A percentile compares a stretch with the other conserved stretches of the same genome.
Conservation (phyloP, 768 basidiomycete species). For the Amanita polypyramis region DNA sequence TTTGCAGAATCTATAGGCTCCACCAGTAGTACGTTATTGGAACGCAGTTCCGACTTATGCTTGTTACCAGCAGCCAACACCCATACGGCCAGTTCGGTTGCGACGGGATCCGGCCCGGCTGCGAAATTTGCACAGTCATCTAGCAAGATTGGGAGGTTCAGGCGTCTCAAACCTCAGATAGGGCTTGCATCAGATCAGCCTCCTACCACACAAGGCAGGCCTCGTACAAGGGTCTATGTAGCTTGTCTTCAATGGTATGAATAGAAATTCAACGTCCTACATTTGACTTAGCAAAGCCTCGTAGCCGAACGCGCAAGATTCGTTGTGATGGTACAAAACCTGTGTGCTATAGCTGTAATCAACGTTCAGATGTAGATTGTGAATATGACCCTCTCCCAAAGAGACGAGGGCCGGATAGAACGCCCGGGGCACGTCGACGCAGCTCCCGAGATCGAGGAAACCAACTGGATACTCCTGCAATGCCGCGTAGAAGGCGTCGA, state of each 20-base stretch:
- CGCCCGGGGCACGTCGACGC: conserved; percentile 71
- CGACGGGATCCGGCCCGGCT: conserved; percentile 12
- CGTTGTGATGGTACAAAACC: conserved; percentile 79
- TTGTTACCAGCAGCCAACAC: too few species aligned
- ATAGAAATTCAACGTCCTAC: neutral
- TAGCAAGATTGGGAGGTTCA: conserved; percentile 21
- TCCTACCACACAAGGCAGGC: conserved; percentile 73
- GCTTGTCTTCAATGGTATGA: conserved; percentile 71
- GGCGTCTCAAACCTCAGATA: conserved; percentile 49
- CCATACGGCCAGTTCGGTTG: neutral
- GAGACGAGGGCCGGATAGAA: conserved; percentile 72
- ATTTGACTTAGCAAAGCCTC: conserved; percentile 7
- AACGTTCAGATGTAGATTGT: conserved; percentile 43
- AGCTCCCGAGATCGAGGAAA: conserved; percentile 30
- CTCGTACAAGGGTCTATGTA: conserved; percentile 64
- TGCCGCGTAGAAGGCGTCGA: neutral
- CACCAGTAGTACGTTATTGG: neutral
- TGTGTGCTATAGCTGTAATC: conserved; percentile 60
- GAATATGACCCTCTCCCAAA: conserved; percentile 63
- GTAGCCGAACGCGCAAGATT: conserved; percentile 67
- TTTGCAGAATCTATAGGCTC: neutral
- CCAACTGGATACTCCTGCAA: conserved; percentile 17
- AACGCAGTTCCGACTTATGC: neutral
- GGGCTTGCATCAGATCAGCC: conserved; percentile 70
- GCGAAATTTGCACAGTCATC: neutral